These are phyloP conservation scores for Hsuehochloa calcarea DNA, from an alignment of 176 grass and related monocot species.

Conservation along the genomic window DNA sequence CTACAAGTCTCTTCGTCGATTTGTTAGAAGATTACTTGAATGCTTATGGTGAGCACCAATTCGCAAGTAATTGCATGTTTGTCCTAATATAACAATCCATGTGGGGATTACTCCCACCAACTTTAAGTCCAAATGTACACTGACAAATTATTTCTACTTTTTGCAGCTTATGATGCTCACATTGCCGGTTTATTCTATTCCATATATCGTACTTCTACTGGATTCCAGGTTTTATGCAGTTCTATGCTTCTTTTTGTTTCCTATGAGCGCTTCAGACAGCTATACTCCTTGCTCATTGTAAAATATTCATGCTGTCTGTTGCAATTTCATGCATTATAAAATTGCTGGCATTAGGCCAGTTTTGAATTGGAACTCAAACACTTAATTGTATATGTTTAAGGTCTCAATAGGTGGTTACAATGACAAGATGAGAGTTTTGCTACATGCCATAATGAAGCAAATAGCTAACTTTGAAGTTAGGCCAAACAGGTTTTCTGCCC, in stretches of 20 bases:
- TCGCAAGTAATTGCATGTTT: slow-evolving; percentile 12
- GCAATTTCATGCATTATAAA: slow-evolving; percentile 25
- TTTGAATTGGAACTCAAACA: slow-evolving; percentile 5
- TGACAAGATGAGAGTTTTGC: slow-evolving; percentile 85
- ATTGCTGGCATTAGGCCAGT: background rate
- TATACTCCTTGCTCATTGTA: too few relatives aligned
- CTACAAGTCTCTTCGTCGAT: slow-evolving; percentile 56
- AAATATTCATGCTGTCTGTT: background rate
- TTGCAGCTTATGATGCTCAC: slow-evolving; percentile 91
- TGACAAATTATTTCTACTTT: slow-evolving; percentile 24
- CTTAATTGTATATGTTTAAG: slow-evolving; percentile 41
- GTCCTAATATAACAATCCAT: background rate
- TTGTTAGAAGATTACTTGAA: slow-evolving; percentile 95
- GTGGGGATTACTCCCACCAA: background rate
- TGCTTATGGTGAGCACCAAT: slow-evolving; percentile 73
- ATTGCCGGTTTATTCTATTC: slow-evolving; percentile 80
- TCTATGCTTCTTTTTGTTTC: background rate
- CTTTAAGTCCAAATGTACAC: slow-evolving; percentile 7
- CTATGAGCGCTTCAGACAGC: too few relatives aligned
- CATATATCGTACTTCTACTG: slow-evolving; percentile 51
- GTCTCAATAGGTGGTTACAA: slow-evolving; percentile 76
- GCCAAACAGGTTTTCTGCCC: slow-evolving; percentile 79
- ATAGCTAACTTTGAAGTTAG: slow-evolving; percentile 91
- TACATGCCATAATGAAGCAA: slow-evolving; percentile 70
- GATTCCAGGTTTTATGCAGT: slow-evolving; percentile 69